Percentiles rank a stretch among this genome's conserved stretches.
Evolutionary conservation across 306 rosid genomes (phyloP).

Genomic region (Cicer chorassanicum): DNA sequence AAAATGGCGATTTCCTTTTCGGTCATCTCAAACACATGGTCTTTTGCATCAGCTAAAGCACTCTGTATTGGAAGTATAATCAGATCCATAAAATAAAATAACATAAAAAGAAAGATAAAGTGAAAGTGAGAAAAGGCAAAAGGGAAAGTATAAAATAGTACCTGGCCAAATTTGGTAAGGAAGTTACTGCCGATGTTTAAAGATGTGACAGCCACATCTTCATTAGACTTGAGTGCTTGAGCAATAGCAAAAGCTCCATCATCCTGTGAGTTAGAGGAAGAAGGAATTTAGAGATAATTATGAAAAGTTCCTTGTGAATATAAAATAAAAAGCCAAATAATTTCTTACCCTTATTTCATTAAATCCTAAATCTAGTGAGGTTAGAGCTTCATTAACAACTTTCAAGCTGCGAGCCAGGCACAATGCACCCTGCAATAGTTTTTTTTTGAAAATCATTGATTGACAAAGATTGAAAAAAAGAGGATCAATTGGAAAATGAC

Average conservation of each 20-base stretch:
- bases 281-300: slow-evolving; percentile 26
- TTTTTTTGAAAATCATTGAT: slow-evolving; percentile 35
- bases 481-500: not conserved
- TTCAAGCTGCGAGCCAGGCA: slow-evolving; percentile 97
- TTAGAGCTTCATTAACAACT: slow-evolving; percentile 95
- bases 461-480: slow-evolving; percentile 5
- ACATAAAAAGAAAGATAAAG: not conserved
- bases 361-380: slow-evolving; percentile 88
- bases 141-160: slow-evolving; percentile 37
- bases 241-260: slow-evolving; percentile 98
- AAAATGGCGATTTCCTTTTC: slow-evolving; percentile 86
- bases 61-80: slow-evolving; percentile 60
- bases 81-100: slow-evolving; percentile 23
- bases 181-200: slow-evolving; percentile 82
- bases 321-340: not conserved
- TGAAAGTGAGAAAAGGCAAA: slow-evolving; percentile 21
- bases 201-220: slow-evolving; percentile 78
- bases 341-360: slow-evolving; percentile 89
- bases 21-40: slow-evolving; percentile 95
- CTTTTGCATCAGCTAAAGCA: slow-evolving; percentile 93
- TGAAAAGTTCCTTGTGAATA: slow-evolving; percentile 12
- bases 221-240: slow-evolving; percentile 95
- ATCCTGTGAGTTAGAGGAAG: slow-evolving; percentile 63
- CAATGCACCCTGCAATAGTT: slow-evolving; percentile 77
- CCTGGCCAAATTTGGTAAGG: slow-evolving; percentile 98